Evolutionary conservation across 2,329 filamentous ascomycete genomes (phyloP), one percentile per base, ranked within the genome.

Genomic region (Orbilia ellipsospora): DNA sequence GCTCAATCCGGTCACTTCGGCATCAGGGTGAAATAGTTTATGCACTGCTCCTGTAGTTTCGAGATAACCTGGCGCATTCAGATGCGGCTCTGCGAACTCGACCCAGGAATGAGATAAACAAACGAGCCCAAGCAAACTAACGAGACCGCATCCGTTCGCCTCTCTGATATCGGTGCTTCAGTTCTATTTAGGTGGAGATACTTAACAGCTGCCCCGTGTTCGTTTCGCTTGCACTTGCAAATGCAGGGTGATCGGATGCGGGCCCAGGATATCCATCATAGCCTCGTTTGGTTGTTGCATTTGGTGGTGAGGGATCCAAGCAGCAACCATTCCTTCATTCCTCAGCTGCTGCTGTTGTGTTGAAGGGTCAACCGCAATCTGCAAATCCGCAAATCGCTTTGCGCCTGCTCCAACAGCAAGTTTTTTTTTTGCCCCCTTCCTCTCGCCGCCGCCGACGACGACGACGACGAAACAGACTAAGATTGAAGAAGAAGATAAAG

Each of bases 401-500:
- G 51, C 42, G 51, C 66, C 40, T 57, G 57, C 50, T 63, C 57
- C 50, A 55, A 40, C 57, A 13, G 23, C 57, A 57, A 23, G 20
- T 54, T 60, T 68, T 61, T 69, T 36, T 36, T 36, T 10, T 36
- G 55, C 50, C 59, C 45, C 45, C 42, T 52, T 51, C 66, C 31
- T 36, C 52, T 52, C 44, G 44, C 13, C 44, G 44, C 13, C 52
- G 50, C 12, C 50, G 50, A 3, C 55, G 40, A 44, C 55, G 55
- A 59, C 36, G 36, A 45, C 31, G 10, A 18, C n/a, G 28, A 13
- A n/a, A 5, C 50, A 23, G 40, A 65, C 51, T 16, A 51, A 26
- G 52, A 57, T 23, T 36, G 31, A 36, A 36, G 31, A 36, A 36
- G 2, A 7, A 7, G 31, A 36, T 10, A 10, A 36, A 36, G 31